A percentile compares a stretch with the other conserved stretches of the same genome.
Conservation (phyloP, 495 filamentous ascomycete genomes). For the Podospora fimiseda region DNA sequence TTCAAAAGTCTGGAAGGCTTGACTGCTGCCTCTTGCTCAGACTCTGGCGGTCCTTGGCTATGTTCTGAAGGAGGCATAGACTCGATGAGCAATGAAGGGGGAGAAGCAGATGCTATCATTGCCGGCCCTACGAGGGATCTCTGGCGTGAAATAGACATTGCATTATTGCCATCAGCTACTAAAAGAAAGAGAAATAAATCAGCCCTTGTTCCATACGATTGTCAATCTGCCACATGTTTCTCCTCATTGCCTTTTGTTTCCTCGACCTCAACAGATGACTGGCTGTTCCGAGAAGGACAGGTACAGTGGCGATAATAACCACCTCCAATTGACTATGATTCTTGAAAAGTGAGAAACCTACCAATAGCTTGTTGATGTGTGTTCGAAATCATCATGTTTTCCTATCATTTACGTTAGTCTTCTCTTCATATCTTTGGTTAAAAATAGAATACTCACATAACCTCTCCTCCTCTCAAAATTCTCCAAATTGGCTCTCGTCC, state of each 20-base stretch:
- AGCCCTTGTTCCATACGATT: conserved; percentile 19
- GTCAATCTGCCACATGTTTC: background rate
- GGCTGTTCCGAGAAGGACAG: background rate
- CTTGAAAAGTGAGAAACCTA: too few relatives aligned
- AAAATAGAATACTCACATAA: conserved; percentile 28
- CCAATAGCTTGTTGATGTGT: conserved; percentile 16
- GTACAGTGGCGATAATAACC: too few relatives aligned
- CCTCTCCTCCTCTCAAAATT: conserved; percentile 36
- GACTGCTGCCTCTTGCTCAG: background rate
- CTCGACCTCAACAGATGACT: background rate
- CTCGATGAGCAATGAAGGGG: conserved; percentile 4
- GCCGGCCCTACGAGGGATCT: background rate
- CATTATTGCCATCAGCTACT: conserved; percentile 34
- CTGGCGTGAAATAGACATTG: conserved; percentile 21
- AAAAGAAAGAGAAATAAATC: conserved; percentile 28
- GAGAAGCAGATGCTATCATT: conserved; percentile 2
- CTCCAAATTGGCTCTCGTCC: conserved; percentile 35
- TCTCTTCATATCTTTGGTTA: background rate
- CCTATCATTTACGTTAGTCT: conserved; percentile 7
- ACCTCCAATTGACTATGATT: too few relatives aligned
- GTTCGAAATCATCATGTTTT: conserved; percentile 1
- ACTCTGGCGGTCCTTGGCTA: background rate
- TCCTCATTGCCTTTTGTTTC: too few relatives aligned
- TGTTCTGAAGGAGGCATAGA: background rate
- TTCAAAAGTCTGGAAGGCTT: too few relatives aligned